Evolutionary conservation across 306 rosid genomes (phyloP).

Genomic region (Abrus precatorius): DNA sequence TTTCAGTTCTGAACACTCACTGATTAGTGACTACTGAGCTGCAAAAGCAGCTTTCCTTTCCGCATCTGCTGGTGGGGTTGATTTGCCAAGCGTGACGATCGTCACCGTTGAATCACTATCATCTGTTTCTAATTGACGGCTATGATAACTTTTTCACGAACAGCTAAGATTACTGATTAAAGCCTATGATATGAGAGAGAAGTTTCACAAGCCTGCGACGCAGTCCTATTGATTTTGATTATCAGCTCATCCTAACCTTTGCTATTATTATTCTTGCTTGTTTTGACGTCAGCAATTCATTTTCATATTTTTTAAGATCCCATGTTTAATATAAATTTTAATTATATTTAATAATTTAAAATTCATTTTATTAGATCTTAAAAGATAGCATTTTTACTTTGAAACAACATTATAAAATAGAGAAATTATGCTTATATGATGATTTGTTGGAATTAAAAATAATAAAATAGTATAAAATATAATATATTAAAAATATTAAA

Average conservation of each 20-base stretch:
- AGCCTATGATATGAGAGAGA: constrained; percentile 16
- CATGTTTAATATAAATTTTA: too few species aligned
- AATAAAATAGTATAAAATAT: too few species aligned
- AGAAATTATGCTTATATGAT: too few species aligned
- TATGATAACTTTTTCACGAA: constrained; percentile 34
- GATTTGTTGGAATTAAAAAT: too few species aligned
- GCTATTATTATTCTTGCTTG: too few species aligned
- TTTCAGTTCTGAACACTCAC: background rate
- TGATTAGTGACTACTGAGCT: constrained; percentile 30
- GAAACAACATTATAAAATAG: too few species aligned
- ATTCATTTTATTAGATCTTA: too few species aligned
- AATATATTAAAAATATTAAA: too few species aligned
- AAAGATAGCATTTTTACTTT: too few species aligned
- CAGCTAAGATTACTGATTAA: constrained; percentile 30
- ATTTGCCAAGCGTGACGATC: constrained; percentile 25
- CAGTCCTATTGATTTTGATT: constrained; percentile 34
- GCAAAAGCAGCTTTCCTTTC: constrained; percentile 49
- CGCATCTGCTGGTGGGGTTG: constrained; percentile 21
- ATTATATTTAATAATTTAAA: too few species aligned
- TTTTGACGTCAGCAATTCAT: too few species aligned
- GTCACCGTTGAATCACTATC: background rate
- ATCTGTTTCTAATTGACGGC: constrained; percentile 43
- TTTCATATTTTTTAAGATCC: too few species aligned
- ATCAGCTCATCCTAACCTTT: background rate
- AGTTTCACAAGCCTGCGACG: constrained; percentile 5